phyloP scores from a whole-genome alignment of 1,284 basidiomycete genomes.

The Apiotrichum domesticum region DNA sequence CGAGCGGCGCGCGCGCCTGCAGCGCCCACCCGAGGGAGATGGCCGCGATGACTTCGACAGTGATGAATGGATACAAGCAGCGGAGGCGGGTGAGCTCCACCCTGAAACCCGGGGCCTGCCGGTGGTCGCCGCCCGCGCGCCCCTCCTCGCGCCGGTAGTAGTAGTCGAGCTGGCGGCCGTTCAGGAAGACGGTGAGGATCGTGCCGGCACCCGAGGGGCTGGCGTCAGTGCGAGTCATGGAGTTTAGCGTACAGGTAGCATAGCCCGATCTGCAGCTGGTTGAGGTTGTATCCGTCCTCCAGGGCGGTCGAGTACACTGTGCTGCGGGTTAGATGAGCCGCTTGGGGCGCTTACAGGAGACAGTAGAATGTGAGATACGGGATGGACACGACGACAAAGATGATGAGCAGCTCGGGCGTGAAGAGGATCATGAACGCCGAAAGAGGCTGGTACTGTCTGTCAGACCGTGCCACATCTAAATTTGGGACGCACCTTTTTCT shows the following conservation, averaged over 20 bases:
- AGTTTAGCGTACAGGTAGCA: constrained; percentile 40
- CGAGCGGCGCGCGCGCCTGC: constrained; percentile 28
- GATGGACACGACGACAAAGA: constrained; percentile 35
- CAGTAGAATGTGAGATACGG: constrained; percentile 45
- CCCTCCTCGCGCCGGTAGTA: constrained; percentile 35
- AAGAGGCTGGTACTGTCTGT: constrained; percentile 34
- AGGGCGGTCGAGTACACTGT: constrained; percentile 43
- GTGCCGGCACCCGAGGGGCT: constrained; percentile 41
- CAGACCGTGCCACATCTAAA: neutral
- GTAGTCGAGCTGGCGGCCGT: constrained; percentile 42
- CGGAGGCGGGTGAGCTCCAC: constrained; percentile 34
- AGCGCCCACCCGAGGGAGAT: constrained; percentile 38
- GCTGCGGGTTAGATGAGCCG: neutral
- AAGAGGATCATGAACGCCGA: constrained; percentile 40
- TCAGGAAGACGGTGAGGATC: constrained; percentile 28
- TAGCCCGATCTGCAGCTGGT: constrained; percentile 44
- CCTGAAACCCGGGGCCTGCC: constrained; percentile 33
- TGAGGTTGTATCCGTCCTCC: constrained; percentile 35
- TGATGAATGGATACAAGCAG: constrained; percentile 30
- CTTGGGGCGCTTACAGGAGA: neutral
- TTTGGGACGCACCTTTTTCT: constrained; percentile 21
- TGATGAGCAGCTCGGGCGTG: constrained; percentile 38
- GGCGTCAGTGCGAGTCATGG: neutral
- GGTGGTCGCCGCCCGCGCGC: constrained; percentile 38
- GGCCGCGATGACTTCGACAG: constrained; percentile 20